These are phyloP conservation scores for Podospora conica DNA, from an alignment of 495 filamentous ascomycete species.

Conservation along the genomic window DNA sequence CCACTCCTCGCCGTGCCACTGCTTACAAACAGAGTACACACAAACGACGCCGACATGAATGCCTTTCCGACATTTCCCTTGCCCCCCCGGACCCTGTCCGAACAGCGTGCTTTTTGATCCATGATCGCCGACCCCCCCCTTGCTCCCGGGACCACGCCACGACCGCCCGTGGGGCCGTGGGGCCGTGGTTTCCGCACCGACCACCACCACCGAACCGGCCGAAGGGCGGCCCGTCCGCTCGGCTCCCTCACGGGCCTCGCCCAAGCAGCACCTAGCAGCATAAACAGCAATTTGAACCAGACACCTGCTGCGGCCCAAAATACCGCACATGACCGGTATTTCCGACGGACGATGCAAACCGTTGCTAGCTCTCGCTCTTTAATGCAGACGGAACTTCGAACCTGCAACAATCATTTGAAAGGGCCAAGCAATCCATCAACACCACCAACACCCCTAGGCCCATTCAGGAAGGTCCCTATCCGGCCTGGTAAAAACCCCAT, in stretches of 20 bases:
- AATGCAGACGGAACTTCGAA: background rate
- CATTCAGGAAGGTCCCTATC: background rate
- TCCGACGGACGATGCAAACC: background rate
- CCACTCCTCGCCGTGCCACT: background rate
- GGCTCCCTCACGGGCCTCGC: background rate
- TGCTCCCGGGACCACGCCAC: background rate
- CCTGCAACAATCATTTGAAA: background rate
- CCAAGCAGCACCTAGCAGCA: background rate
- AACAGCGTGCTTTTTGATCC: background rate
- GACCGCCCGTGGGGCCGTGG: background rate
- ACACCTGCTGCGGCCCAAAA: background rate
- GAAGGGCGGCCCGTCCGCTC: background rate
- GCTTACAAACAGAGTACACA: background rate
- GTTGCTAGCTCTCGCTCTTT: too few species aligned
- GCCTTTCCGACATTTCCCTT: background rate
- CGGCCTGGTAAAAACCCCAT: background rate
- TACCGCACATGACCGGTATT: background rate
- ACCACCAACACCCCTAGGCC: background rate
- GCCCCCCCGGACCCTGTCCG: background rate
- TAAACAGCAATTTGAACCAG: conserved; percentile 2
- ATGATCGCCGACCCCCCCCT: background rate
- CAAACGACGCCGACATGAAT: background rate
- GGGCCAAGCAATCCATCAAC: background rate
- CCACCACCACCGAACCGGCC: background rate
- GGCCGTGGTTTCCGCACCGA: background rate